Percentiles rank a stretch among this genome's conserved stretches.
Conservation (phyloP, 2,329 filamentous ascomycete genomes). For the Trichoderma semiorbis region DNA sequence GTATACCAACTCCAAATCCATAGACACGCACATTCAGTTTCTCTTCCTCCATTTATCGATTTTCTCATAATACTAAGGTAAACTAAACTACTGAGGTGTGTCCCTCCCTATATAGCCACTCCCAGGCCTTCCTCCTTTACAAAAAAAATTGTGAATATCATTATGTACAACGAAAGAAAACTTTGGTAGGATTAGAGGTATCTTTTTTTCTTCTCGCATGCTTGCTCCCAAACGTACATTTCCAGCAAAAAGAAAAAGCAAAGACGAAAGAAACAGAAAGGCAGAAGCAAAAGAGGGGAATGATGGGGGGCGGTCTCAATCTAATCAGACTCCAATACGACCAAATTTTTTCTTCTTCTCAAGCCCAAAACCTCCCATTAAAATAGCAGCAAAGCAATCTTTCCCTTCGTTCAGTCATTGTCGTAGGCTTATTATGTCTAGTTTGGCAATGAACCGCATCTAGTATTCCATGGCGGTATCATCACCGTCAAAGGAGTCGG, state of each 20-base stretch:
- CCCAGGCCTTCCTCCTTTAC: not conserved
- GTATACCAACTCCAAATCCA: not conserved
- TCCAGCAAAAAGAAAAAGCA: not conserved
- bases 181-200: constrained; percentile 5
- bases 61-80: not conserved
- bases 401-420: not conserved
- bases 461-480: constrained; percentile 78
- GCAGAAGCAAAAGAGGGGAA: constrained; percentile 13
- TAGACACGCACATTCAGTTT: not conserved
- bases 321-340: constrained; percentile 9
- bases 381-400: not conserved
- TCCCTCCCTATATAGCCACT: not conserved
- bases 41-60: not conserved
- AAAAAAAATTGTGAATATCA: not conserved
- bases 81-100: not conserved
- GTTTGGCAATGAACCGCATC: constrained; percentile 7
- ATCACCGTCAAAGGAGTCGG: constrained; percentile 63
- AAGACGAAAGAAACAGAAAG: not conserved
- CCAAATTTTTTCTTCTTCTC: constrained; percentile 14
- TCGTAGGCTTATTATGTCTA: not conserved
- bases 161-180: constrained; percentile 11
- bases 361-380: not conserved
- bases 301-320: constrained; percentile 14
- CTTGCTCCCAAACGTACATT: constrained; percentile 27
- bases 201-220: constrained; percentile 32